These are phyloP conservation scores for Solanum virginianum DNA, from an alignment of 257 asterid species.

Conservation along the genomic window DNA sequence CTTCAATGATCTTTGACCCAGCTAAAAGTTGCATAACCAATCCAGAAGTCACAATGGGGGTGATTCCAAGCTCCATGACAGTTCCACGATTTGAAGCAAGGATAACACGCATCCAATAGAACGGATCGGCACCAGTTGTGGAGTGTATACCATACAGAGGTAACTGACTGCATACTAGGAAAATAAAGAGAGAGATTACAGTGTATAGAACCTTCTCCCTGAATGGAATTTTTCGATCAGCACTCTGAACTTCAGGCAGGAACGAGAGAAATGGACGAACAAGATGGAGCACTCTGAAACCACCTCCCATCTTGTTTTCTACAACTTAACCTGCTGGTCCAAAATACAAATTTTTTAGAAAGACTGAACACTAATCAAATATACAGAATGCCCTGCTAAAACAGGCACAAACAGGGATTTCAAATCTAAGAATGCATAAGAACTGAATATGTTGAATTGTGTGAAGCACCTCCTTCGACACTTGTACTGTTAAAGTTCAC, in stretches of 20 bases:
- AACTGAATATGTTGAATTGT: neutral
- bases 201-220: constrained; percentile 83
- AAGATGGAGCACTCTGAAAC: constrained; percentile 73
- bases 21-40: constrained; percentile 79
- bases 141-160: constrained; percentile 86
- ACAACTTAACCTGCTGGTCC: constrained; percentile 18
- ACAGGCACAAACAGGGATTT: neutral
- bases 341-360: neutral
- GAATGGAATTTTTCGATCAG: constrained; percentile 74
- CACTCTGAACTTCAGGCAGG: constrained; percentile 78
- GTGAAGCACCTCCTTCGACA: neutral
- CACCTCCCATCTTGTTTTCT: constrained; percentile 60
- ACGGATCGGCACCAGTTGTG: constrained; percentile 84
- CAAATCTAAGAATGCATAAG: neutral
- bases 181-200: constrained; percentile 65
- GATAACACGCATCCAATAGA: constrained; percentile 90
- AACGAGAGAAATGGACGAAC: constrained; percentile 77
- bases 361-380: neutral
- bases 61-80: constrained; percentile 86
- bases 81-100: constrained; percentile 87
- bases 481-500: neutral
- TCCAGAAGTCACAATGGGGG: constrained; percentile 82
- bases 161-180: constrained; percentile 78
- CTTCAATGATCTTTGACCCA: constrained; percentile 76
- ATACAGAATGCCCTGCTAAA: neutral